Evolutionary conservation across 805 yeast species (phyloP), one percentile per base, ranked within the genome.

Genomic region (Ascoidea asiatica): DNA sequence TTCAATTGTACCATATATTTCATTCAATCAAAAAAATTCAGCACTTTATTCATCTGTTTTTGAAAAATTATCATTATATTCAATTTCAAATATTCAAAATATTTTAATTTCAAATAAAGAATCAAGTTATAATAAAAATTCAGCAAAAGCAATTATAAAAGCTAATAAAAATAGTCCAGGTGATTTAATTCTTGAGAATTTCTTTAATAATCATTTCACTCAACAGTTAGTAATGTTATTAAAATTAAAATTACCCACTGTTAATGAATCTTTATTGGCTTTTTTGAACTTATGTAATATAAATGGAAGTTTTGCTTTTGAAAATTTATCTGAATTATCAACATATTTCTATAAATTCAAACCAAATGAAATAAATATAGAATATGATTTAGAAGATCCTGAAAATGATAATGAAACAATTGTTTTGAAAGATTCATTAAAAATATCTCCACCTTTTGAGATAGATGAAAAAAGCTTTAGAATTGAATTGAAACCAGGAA

Each of bases 201-300:
- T 67, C 44, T 55, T 67, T 41, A 53, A 58, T 1, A 57, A 59
- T 43, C 57, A 57, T 23, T 53, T 56, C 43, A 61, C 64, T 29
- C 62, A 63, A 43, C 56, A 56, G 37, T 54, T 62, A 38, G 50
- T 66, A 3, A 49, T 53, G 5, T 33, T 86, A 21, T 62, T 85
- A 1, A 69, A 80, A 48, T 81, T 92, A 0, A 87, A 89, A 54
- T 72, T 85, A 48, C 97, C 97, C 0, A 56, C 70, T 2, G 54
- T 62, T n/a, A 47, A 56, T 6, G 66, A 70, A 35, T 61, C 77
- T 1, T 58, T 85, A 17, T 58, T 70, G 1, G 79, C 90, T 1
- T 77, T 79, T 46, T 59, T 87, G 37, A 69, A 75, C 44, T 52
- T 86, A 11, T 66, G 80, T 13, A 65, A 80, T 7, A 70, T 78